phyloP scores from a whole-genome alignment of 2,329 filamentous ascomycete genomes.

The Colletotrichum nymphaeae region DNA sequence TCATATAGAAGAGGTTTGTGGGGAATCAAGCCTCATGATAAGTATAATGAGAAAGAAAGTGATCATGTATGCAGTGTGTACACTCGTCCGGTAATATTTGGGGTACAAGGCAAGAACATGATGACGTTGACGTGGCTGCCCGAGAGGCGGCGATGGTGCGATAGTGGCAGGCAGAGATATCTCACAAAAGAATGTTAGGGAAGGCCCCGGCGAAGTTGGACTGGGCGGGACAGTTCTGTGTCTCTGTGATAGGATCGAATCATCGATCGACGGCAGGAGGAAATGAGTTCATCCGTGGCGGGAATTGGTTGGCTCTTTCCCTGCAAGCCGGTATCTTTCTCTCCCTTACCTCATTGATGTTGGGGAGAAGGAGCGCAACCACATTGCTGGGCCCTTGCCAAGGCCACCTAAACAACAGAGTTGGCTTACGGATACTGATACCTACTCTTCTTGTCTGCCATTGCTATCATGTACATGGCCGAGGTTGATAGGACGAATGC shows the following conservation, averaged over 20 bases:
- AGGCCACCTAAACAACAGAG: not conserved
- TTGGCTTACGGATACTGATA: not conserved
- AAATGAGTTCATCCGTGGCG: not conserved
- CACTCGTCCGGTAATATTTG: not conserved
- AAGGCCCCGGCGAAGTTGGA: not conserved
- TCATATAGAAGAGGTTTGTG: not conserved
- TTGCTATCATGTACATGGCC: not conserved
- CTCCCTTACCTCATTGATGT: not conserved
- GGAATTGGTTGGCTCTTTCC: not conserved
- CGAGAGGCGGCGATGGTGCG: not conserved
- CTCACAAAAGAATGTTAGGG: not conserved
- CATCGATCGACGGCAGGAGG: not conserved
- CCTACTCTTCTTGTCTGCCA: not conserved
- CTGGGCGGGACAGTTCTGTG: not conserved
- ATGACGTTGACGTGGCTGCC: not conserved
- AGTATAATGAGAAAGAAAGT: not conserved
- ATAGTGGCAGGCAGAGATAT: not conserved
- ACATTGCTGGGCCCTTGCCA: not conserved
- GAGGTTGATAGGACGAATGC: not conserved
- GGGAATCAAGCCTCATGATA: not conserved
- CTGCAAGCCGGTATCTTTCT: not conserved
- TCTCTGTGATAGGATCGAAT: not conserved
- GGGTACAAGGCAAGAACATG: not conserved
- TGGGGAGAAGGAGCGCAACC: not conserved
- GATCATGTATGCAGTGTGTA: not conserved